Percentiles rank a stretch among this genome's conserved stretches.
Conservation (phyloP, 2,329 filamentous ascomycete genomes). For the Paecilomyces formosus region DNA sequence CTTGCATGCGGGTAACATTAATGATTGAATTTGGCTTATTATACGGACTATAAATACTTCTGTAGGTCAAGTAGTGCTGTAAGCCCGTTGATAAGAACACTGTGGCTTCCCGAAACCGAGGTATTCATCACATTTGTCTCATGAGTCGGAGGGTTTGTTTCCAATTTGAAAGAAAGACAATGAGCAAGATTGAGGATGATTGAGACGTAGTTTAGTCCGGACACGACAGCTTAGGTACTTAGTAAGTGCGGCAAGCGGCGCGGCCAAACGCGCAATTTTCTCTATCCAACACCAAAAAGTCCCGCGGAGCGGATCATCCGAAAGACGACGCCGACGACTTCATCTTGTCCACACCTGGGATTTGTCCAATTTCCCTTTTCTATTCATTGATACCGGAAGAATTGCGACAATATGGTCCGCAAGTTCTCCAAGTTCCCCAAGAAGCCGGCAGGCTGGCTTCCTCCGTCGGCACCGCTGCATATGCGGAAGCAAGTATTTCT, state of each 20-base stretch:
- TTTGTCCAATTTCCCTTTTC: background rate
- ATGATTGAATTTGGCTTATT: too few species aligned
- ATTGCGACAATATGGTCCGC: conserved; percentile 21
- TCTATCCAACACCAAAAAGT: conserved; percentile 3
- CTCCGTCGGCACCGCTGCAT: conserved; percentile 17
- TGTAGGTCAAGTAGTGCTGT: too few species aligned
- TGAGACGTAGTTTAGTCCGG: too few species aligned
- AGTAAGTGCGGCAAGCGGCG: conserved; percentile 20
- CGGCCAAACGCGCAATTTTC: conserved; percentile 28
- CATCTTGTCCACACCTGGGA: background rate
- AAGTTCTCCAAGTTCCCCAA: conserved; percentile 19
- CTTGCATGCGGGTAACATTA: too few species aligned
- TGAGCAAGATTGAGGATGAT: too few species aligned
- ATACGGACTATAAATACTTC: too few species aligned
- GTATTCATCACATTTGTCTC: too few species aligned
- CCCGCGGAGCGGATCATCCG: background rate
- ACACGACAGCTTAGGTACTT: background rate
- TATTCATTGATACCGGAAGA: background rate
- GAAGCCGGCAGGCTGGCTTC: conserved; percentile 16
- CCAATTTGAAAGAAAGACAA: too few species aligned
- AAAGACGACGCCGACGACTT: background rate
- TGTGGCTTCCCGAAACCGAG: too few species aligned
- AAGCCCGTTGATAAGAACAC: too few species aligned
- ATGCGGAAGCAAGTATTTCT: conserved; percentile 45
- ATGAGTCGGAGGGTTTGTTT: too few species aligned